Evolutionary conservation across 192 early-diverging fungal species (phyloP).

Genomic region (Entomortierella chlamydospora): DNA sequence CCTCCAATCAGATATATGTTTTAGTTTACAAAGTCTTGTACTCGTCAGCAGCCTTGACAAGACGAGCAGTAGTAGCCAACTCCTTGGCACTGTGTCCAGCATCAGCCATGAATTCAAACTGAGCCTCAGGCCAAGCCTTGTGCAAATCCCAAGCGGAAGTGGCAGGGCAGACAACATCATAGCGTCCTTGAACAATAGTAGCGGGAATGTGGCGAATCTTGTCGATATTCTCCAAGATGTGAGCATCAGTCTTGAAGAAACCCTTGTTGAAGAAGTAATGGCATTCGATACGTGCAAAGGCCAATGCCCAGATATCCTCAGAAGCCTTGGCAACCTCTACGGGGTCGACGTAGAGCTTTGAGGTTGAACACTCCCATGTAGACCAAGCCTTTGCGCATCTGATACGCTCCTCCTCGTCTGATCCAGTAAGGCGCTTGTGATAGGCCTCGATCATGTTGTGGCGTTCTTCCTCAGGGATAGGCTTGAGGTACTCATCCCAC

Average conservation of each 20-base stretch:
- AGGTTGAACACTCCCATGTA: slow-evolving; percentile 69
- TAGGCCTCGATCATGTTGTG: slow-evolving; percentile 72
- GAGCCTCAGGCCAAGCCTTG: slow-evolving; percentile 71
- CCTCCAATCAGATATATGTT: neutral
- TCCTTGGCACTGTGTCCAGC: slow-evolving; percentile 77
- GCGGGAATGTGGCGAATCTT: slow-evolving; percentile 75
- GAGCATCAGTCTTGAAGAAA: slow-evolving; percentile 71
- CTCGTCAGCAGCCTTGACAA: slow-evolving; percentile 72
- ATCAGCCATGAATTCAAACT: slow-evolving; percentile 70
- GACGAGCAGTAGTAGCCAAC: slow-evolving; percentile 55
- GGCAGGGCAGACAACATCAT: slow-evolving; percentile 51
- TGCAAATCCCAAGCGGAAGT: slow-evolving; percentile 55
- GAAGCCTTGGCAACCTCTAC: slow-evolving; percentile 68
- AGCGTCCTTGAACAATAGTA: slow-evolving; percentile 66
- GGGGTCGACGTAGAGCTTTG: slow-evolving; percentile 63
- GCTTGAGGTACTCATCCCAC: slow-evolving; percentile 68
- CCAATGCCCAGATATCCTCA: slow-evolving; percentile 68
- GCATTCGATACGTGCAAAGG: slow-evolving; percentile 80
- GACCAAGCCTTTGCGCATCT: slow-evolving; percentile 65
- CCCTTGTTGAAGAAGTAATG: slow-evolving; percentile 78
- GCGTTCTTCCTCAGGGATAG: slow-evolving; percentile 72
- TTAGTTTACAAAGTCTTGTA: slow-evolving; percentile 59
- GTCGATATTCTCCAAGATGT: slow-evolving; percentile 72
- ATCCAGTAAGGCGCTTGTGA: slow-evolving; percentile 70
- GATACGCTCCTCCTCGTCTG: slow-evolving; percentile 60